Conservation (phyloP, 495 filamentous ascomycete species). For the Aspergillus affinis region DNA sequence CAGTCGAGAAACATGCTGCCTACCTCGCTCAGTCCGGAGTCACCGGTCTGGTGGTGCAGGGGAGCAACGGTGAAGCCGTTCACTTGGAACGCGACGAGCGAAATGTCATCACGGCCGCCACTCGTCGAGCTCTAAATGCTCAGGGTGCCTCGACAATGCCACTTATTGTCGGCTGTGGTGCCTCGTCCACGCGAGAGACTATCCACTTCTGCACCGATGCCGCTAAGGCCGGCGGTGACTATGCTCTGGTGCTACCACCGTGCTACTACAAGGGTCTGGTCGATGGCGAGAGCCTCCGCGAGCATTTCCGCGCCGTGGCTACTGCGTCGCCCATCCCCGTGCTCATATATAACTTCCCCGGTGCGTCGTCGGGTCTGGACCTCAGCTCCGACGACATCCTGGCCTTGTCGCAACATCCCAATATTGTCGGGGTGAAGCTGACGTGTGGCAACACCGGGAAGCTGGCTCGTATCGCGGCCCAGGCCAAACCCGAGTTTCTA, state of each 20-base stretch:
- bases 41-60: conserved; percentile 78
- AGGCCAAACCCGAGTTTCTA: conserved; percentile 63
- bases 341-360: conserved; percentile 93
- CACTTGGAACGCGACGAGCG: conserved; percentile 73
- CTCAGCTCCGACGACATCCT: conserved; percentile 79
- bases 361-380: conserved; percentile 76
- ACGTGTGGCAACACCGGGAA: conserved; percentile 96
- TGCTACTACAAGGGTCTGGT: conserved; percentile 77
- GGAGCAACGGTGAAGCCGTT: conserved; percentile 87
- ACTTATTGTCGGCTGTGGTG: conserved; percentile 81
- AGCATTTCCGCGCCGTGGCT: conserved; percentile 78
- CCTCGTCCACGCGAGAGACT: conserved; percentile 83
- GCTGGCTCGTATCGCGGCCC: conserved; percentile 72
- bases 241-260: conserved; percentile 81
- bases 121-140: conserved; percentile 71
- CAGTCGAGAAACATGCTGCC: conserved; percentile 72
- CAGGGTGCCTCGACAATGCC: conserved; percentile 67
- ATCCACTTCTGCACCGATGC: conserved; percentile 79
- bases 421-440: conserved; percentile 88
- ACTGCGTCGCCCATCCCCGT: conserved; percentile 81
- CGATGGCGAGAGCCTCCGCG: conserved; percentile 54
- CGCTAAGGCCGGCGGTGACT: conserved; percentile 72
- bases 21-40: conserved; percentile 81
- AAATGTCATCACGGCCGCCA: conserved; percentile 66
- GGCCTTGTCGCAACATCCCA: conserved; percentile 71